These are phyloP conservation scores for Suillus variegatus DNA, from an alignment of 768 basidiomycete genomes.

Conservation along the genomic window DNA sequence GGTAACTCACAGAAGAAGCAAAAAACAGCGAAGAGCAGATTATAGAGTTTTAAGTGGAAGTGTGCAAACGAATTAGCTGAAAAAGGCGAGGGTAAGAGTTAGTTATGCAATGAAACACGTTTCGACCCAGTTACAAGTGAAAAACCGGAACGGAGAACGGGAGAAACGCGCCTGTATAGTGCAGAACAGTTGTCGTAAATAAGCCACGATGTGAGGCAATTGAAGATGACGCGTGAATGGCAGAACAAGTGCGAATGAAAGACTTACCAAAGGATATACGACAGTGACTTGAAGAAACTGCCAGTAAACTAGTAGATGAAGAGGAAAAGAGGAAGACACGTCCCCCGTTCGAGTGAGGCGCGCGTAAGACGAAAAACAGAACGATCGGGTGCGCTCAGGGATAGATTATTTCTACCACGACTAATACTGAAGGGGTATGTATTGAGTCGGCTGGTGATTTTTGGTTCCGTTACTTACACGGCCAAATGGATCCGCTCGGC, in stretches of 20 bases:
- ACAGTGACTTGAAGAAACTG: constrained; percentile 14
- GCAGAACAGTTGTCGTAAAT: constrained; percentile 31
- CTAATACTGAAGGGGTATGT: constrained; percentile 35
- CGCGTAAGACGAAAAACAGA: constrained; percentile 32
- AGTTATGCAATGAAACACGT: constrained; percentile 27
- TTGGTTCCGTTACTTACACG: constrained; percentile 28
- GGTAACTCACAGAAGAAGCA: constrained; percentile 29
- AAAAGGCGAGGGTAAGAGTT: constrained; percentile 23
- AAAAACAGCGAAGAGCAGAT: constrained; percentile 26
- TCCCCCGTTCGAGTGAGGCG: constrained; percentile 18
- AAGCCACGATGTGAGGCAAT: constrained; percentile 31
- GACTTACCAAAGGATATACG: constrained; percentile 35
- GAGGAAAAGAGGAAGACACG: constrained; percentile 20
- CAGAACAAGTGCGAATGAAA: constrained; percentile 6
- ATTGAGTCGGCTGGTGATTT: constrained; percentile 34
- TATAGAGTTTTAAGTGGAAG: constrained; percentile 33
- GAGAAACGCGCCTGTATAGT: constrained; percentile 29
- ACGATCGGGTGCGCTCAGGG: constrained; percentile 27
- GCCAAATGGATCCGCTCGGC: constrained; percentile 31
- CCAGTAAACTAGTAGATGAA: constrained; percentile 17
- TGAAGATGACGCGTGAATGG: constrained; percentile 30
- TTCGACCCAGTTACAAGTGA: constrained; percentile 17
- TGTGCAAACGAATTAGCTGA: constrained; percentile 37
- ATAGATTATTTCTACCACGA: constrained; percentile 32
- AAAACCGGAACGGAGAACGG: constrained; percentile 33